phyloP scores from a whole-genome alignment of 495 filamentous ascomycete species.

The Talaromyces thailandensis region DNA sequence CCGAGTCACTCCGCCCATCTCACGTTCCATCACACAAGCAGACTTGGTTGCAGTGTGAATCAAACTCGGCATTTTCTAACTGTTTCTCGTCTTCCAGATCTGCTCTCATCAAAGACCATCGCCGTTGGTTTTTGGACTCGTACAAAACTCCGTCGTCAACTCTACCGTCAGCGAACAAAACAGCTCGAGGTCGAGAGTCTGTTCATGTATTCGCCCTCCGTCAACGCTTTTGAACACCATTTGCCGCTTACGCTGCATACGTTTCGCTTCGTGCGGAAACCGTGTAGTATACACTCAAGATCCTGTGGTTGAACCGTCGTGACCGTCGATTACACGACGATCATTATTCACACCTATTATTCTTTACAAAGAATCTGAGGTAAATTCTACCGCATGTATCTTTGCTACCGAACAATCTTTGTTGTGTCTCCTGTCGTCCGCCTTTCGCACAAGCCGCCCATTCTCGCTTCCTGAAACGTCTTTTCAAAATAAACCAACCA shows the following conservation, averaged over 20 bases:
- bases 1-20: neutral
- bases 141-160: slow-evolving; percentile 13
- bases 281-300: slow-evolving; percentile 72
- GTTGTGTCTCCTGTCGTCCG: slow-evolving; percentile 33
- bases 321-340: slow-evolving; percentile 23
- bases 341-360: slow-evolving; percentile 47
- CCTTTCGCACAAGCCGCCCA: slow-evolving; percentile 14
- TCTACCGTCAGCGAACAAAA: slow-evolving; percentile 30
- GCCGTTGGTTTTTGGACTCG: slow-evolving; percentile 1
- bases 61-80: neutral
- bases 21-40: neutral
- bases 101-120: slow-evolving; percentile 1
- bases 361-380: slow-evolving; percentile 16
- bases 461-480: slow-evolving; percentile 12
- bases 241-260: slow-evolving; percentile 87
- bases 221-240: slow-evolving; percentile 67
- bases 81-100: neutral
- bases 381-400: slow-evolving; percentile 48
- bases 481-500: slow-evolving; percentile 11
- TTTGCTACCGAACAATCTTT: slow-evolving; percentile 32
- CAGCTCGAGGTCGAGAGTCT: slow-evolving; percentile 28
- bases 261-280: slow-evolving; percentile 86
- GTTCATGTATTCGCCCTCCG: slow-evolving; percentile 81
- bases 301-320: slow-evolving; percentile 70
- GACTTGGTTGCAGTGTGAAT: neutral